Evolutionary conservation across 2,329 filamentous ascomycete genomes (phyloP).

Genomic region (Drechslerella stenobrocha): DNA sequence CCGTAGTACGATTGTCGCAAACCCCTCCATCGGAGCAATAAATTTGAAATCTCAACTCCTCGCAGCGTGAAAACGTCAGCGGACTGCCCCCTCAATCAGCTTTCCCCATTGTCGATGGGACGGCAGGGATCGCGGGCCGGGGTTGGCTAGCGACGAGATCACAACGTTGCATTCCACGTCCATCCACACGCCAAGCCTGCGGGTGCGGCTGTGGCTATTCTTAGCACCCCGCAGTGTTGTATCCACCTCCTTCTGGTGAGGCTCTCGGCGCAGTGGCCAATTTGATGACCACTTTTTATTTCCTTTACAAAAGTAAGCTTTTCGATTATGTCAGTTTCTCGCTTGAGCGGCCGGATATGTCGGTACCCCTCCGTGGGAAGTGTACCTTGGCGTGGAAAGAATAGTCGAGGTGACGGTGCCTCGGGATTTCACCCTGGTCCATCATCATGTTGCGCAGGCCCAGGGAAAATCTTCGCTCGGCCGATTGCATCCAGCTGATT

Average conservation of each 20-base stretch:
- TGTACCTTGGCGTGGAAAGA: constrained; percentile 21
- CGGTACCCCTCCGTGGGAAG: constrained; percentile 36
- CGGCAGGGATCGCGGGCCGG: background rate
- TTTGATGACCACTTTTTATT: too few relatives aligned
- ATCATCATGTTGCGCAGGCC: too few relatives aligned
- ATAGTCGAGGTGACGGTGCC: constrained; percentile 4
- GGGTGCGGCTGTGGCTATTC: constrained; percentile 34
- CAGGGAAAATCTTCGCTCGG: constrained; percentile 4
- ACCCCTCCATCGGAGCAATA: background rate
- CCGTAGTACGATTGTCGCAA: too few relatives aligned
- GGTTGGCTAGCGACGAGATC: background rate
- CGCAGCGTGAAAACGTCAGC: background rate
- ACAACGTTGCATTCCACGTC: constrained; percentile 7
- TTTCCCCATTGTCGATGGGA: background rate
- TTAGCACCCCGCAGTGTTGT: constrained; percentile 45
- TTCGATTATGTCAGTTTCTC: constrained; percentile 7
- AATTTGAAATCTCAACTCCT: background rate
- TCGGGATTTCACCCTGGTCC: too few relatives aligned
- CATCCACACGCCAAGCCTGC: background rate
- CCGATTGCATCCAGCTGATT: constrained; percentile 8
- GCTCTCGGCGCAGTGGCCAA: constrained; percentile 33
- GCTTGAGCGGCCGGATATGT: constrained; percentile 28
- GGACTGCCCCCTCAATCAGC: background rate
- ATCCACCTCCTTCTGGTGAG: constrained; percentile 23
- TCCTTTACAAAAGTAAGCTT: constrained; percentile 14